Base-by-base conservation (phyloP, 169 alveolate genomes). In the Plasmodium gallinaceum region DNA sequence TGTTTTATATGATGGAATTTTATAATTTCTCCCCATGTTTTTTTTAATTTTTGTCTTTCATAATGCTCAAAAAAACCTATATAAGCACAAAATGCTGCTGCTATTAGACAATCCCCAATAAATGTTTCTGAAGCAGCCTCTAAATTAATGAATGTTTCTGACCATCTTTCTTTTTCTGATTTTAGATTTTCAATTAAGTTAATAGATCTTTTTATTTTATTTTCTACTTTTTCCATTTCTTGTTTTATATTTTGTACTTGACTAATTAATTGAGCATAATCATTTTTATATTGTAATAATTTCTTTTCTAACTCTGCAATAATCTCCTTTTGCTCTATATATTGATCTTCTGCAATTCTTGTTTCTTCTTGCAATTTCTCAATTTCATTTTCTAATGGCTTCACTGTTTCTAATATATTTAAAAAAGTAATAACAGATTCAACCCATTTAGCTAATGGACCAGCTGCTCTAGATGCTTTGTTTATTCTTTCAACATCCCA, bases 391-490 rank as follows among this genome's bases (percentile, higher is more conserved):
- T 97, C 97, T 72, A 98, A 91, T n/a, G 99, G 99, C 57, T 96
- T 97, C 54, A 98, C 98, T 87, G 96, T 95, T 75, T 96, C 97
- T 66, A 95, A 92, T 12, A 98, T 97, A 61, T 94, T 96, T 46
- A 98, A 97, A 74, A 96, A 97, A 37, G 93, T 92, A 43, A 97
- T 91, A 68, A 96, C 92, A 51, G 98, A 95, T 74, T 95, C 98
- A n/a, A 97, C 98, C 99, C 99, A 97, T 83, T 94, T 94, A 2
- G 99, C 99, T 66, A 98, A 75, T n/a, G 99, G 99, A 8, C 99
- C 99, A 7, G 99, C 99, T 5, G 99, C 99, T 89, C 96, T 93
- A 24, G 99, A 97, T 22, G 99, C 99, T 61, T 94, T 95, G 92
- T 93, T 93, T 43, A 98, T 98, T 87, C 95, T 93, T 20, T 95